A percentile compares a stretch with the other conserved stretches of the same genome.
These are phyloP conservation scores for Raphidocelis subcapitata DNA, from an alignment of 139 green algal genomes.

Conservation along the genomic window DNA sequence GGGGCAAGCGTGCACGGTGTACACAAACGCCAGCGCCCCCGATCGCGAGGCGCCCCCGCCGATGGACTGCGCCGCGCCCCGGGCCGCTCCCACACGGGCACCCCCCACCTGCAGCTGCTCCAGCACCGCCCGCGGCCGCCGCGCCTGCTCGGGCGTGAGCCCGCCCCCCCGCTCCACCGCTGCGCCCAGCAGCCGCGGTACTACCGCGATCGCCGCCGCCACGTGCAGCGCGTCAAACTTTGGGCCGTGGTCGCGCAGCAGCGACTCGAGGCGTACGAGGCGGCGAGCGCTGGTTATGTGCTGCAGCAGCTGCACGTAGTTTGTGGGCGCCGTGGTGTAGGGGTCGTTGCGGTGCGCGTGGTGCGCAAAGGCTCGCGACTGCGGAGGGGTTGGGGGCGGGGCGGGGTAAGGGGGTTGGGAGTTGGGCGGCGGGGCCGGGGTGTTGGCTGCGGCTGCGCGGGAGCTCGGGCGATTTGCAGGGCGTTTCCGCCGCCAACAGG, in stretches of 20 bases:
- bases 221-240: conserved; percentile 32
- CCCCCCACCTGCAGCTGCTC: conserved; percentile 22
- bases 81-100: too few relatives aligned
- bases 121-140: conserved; percentile 4
- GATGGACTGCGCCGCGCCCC: too few relatives aligned
- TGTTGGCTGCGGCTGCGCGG: not conserved
- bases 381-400: not conserved
- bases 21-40: too few relatives aligned
- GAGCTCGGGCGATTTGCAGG: too few relatives aligned
- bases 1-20: too few relatives aligned
- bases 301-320: conserved; percentile 37
- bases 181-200: conserved; percentile 11
- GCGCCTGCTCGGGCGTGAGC: not conserved
- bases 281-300: conserved; percentile 9
- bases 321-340: conserved; percentile 21
- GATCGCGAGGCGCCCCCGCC: too few relatives aligned
- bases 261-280: not conserved
- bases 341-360: not conserved
- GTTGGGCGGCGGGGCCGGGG: not conserved
- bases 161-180: not conserved
- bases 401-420: not conserved
- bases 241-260: conserved; percentile 6
- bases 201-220: conserved; percentile 16
- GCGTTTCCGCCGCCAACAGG: too few relatives aligned
- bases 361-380: not conserved